These are phyloP conservation scores for Ocimum tenuiflorum DNA, from an alignment of 257 asterid genomes.

Conservation along the genomic window DNA sequence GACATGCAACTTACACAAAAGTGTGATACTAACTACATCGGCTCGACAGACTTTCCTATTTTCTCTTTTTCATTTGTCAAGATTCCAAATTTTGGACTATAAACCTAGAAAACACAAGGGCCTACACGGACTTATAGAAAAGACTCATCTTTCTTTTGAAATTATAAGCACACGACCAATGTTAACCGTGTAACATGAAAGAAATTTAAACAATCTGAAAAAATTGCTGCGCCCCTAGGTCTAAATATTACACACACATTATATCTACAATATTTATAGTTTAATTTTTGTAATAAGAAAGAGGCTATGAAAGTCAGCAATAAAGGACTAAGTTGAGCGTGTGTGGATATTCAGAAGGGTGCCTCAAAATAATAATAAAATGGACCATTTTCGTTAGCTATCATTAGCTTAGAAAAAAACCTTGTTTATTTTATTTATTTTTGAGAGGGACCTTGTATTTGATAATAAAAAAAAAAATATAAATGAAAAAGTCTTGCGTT, in stretches of 20 bases:
- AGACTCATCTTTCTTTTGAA: neutral
- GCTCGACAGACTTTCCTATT: too few relatives aligned
- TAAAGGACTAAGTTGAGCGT: slow-evolving; percentile 14
- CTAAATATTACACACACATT: neutral
- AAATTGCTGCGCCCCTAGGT: neutral
- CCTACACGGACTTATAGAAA: neutral
- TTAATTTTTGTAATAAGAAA: slow-evolving; percentile 8
- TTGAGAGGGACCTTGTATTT: slow-evolving; percentile 12
- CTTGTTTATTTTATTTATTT: too few relatives aligned
- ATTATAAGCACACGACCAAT: neutral
- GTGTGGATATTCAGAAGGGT: neutral
- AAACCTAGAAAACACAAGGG: neutral
- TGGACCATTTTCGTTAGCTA: neutral
- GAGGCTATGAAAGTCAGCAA: slow-evolving; percentile 21
- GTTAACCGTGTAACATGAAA: neutral
- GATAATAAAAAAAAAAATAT: neutral
- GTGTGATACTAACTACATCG: too few relatives aligned
- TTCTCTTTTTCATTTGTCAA: too few relatives aligned
- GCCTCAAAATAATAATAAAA: slow-evolving; percentile 14
- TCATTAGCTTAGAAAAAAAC: slow-evolving; percentile 2
- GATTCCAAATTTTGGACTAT: neutral
- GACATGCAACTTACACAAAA: too few relatives aligned
- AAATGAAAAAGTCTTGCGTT: too few relatives aligned
- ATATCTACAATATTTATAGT: neutral
- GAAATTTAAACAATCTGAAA: too few relatives aligned